Evolutionary conservation across 805 yeast genomes (phyloP), one percentile per base, ranked within the genome.

Genomic region (Myxozyma geophila): DNA sequence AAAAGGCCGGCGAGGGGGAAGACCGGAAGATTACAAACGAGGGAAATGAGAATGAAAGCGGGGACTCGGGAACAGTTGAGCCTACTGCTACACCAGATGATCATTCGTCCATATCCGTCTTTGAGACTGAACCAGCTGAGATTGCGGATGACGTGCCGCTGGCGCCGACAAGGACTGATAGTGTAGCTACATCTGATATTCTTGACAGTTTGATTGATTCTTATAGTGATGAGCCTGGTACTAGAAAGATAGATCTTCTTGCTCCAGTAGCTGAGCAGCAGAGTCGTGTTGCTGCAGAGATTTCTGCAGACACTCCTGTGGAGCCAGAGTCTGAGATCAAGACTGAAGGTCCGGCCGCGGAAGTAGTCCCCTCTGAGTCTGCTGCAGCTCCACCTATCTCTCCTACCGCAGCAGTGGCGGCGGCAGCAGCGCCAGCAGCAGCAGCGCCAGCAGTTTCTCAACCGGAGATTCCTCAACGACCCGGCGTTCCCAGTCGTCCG

Each of bases 161-260:
- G 17, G 39, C n/a, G 35, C 48, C 56, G 44, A 39, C 49, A 15
- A 37, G 54, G 28, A 48, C 56, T 17, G 58, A 50, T 37, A 46
- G 60, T 49, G 50, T 23, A 10, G 19, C 54, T n/a, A 44, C 44
- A 15, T 56, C 59, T n/a, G 65, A 62, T 54, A 46, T 54, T 19
- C 19, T 62, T 39, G 62, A 53, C 35, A 48, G 48, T 53, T 36
- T 62, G 47, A 62, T 62, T 35, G 57, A 58, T 23, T 57, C 53
- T 4, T 62, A 62, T 39, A 51, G n/a, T 12, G 36, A 8, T 2
- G 28, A 44, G 19, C 36, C 35, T 7, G 57, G 41, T 12, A 37
- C 12, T 7, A 44, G 19, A 1, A 35, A 52, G 33, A 48, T 19
- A 47, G 47, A 8, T 47, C 37, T 37, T 47, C 37, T 37, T 9